Evolutionary conservation across 2,329 filamentous ascomycete genomes (phyloP), one percentile per base, ranked within the genome.

Genomic region (Thielaviopsis punctulata): DNA sequence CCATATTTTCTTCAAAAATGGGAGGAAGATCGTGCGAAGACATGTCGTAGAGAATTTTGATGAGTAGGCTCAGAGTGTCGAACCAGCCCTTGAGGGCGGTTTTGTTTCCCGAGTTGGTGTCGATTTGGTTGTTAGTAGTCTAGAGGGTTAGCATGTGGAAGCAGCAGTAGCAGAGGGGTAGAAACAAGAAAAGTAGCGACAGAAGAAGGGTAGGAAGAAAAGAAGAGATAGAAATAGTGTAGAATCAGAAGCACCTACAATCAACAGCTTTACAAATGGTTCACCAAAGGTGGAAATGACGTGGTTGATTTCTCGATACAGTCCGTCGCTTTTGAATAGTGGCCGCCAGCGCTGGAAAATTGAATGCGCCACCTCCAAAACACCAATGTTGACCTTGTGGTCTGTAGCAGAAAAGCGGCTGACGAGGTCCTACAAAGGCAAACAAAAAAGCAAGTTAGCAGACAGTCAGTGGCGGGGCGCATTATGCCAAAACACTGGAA

Each of bases 271-370:
- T 52, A 96, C 73, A 64, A 94, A 96, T 0, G 92, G 84, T 39
- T 77, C 71, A 55, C 86, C 85, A 65, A 98, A 96, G 54, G 82
- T 87, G 56, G 72, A 71, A 50, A 98, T 76, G 53, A 98, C 93
- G 69, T 98, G 92, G 66, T 95, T 92, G 70, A 98, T 93, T 68
- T 98, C 92, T 33, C 80, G 84, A 66, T 88, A 98, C 10, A 98
- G 78, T 49, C 85, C 87, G 66, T 98, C 87, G 44, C 89, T 95
- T 56, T 85, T 80, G 69, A 94, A 95, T 41, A 98, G 74, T 8
- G 92, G 93, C 58, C 92, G 78, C 92, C 92, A 98, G 65, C 92
- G 76, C 64, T 84, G 86, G 69, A 96, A 98, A 60, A 98, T 96
- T 48, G 92, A 96, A 68, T 98, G 92, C 59, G 93, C 93, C 45